phyloP scores from a whole-genome alignment of 106 monocot species.

The Amphibolis antarctica region DNA sequence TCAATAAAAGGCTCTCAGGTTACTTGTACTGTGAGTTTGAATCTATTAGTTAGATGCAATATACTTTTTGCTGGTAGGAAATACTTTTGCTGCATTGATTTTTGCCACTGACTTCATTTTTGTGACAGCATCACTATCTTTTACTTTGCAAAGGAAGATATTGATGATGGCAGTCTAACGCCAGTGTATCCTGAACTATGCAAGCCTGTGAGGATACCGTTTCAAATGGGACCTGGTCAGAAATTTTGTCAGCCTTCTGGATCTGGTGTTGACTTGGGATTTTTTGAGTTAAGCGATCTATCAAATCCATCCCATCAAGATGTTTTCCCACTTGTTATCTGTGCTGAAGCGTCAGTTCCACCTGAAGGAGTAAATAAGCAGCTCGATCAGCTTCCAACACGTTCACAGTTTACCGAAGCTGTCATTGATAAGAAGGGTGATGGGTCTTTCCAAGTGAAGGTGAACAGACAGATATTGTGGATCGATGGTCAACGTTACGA shows the following conservation, averaged over 20 bases:
- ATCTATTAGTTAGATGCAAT: no score
- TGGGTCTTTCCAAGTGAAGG: conserved; percentile 57
- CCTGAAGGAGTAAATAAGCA: conserved; percentile 9
- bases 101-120: conserved; percentile 3
- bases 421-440: conserved; percentile 44
- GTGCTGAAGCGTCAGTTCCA: conserved; percentile 28
- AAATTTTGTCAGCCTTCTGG: conserved; percentile 71
- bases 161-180: conserved; percentile 28
- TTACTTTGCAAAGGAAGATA: conserved; percentile 88
- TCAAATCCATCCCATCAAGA: conserved; percentile 47
- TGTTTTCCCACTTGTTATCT: conserved; percentile 70
- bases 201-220: conserved; percentile 34
- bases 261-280: conserved; percentile 72
- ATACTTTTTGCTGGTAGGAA: no score
- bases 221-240: conserved; percentile 54
- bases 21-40: no score
- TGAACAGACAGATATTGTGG: conserved; percentile 71
- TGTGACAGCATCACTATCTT: conserved; percentile 62
- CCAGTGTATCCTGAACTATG: conserved; percentile 32
- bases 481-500: conserved; percentile 61
- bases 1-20: no score
- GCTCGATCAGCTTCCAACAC: conserved; percentile 1
- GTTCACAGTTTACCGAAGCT: conserved; percentile 70
- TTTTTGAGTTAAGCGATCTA: conserved; percentile 66
- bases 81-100: no score